Evolutionary conservation across 192 early-diverging fungal species (phyloP).

Genomic region (Tieghemiomyces parasiticus): DNA sequence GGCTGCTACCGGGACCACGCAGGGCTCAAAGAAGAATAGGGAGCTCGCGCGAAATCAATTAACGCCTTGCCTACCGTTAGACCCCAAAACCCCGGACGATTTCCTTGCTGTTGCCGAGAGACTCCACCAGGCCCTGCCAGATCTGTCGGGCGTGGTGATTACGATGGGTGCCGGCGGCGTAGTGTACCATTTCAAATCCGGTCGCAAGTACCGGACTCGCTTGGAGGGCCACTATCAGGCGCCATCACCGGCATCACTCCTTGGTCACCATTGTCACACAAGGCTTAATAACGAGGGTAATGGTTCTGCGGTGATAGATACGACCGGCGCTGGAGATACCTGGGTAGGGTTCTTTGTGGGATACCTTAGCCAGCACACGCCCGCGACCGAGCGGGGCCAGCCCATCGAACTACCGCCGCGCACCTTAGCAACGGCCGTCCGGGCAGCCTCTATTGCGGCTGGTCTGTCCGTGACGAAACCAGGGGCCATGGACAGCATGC

Average conservation of each 20-base stretch:
- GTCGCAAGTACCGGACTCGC: neutral
- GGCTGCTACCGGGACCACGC: no score
- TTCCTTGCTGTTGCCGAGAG: neutral
- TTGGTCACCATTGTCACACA: constrained; percentile 12
- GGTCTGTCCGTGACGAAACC: neutral
- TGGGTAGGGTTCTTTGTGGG: constrained; percentile 33
- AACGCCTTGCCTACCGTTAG: no score
- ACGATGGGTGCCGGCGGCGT: neutral
- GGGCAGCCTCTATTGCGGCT: neutral
- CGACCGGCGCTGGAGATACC: constrained; percentile 28
- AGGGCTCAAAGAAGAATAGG: no score
- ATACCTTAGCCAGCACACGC: neutral
- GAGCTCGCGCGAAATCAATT: no score
- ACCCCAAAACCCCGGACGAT: neutral
- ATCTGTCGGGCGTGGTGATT: neutral
- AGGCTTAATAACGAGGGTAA: no score
- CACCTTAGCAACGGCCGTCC: neutral
- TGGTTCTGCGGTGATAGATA: constrained; percentile 20
- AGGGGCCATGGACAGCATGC: constrained; percentile 10
- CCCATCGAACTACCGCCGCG: neutral
- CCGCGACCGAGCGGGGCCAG: neutral
- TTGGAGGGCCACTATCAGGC: no score
- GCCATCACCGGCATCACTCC: neutral
- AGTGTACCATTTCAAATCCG: neutral
- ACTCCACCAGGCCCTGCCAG: neutral